Conservation (phyloP, 495 filamentous ascomycete genomes). For the Talaromyces liani region DNA sequence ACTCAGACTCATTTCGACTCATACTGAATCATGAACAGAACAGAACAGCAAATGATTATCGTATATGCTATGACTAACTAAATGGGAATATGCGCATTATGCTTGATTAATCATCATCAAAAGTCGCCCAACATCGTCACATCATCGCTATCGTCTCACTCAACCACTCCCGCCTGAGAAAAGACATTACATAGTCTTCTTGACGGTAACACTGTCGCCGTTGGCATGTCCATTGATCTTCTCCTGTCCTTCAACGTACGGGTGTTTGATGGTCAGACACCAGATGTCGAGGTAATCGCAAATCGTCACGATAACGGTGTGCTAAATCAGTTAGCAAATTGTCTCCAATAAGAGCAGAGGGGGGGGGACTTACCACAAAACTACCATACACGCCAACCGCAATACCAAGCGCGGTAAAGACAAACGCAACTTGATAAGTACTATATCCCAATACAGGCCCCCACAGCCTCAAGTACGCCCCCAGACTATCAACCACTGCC, state of each 20-base stretch:
- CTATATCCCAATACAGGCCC: slow-evolving; percentile 65
- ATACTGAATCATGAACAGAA: background rate
- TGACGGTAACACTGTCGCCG: background rate
- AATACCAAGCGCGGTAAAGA: slow-evolving; percentile 75
- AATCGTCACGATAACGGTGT: slow-evolving; percentile 92
- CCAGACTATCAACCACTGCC: slow-evolving; percentile 71
- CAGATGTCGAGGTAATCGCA: slow-evolving; percentile 98
- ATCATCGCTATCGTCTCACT: background rate
- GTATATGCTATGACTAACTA: background rate
- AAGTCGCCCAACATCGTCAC: background rate
- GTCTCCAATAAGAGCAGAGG: background rate
- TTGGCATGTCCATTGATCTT: slow-evolving; percentile 18
- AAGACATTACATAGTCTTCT: slow-evolving; percentile 21
- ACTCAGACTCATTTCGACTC: background rate
- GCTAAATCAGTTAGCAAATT: slow-evolving; percentile 22
- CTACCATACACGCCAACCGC: slow-evolving; percentile 85
- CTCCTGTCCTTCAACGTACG: slow-evolving; percentile 26
- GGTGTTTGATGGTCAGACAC: slow-evolving; percentile 91
- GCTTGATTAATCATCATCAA: background rate
- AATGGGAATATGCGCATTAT: background rate
- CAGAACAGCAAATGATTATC: background rate
- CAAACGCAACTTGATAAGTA: slow-evolving; percentile 75
- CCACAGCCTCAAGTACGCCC: slow-evolving; percentile 69
- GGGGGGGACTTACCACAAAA: slow-evolving; percentile 60
- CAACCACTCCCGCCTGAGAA: background rate